Base-by-base conservation (phyloP, 1,284 basidiomycete genomes). In the Apiotrichum mycotoxinovorans region DNA sequence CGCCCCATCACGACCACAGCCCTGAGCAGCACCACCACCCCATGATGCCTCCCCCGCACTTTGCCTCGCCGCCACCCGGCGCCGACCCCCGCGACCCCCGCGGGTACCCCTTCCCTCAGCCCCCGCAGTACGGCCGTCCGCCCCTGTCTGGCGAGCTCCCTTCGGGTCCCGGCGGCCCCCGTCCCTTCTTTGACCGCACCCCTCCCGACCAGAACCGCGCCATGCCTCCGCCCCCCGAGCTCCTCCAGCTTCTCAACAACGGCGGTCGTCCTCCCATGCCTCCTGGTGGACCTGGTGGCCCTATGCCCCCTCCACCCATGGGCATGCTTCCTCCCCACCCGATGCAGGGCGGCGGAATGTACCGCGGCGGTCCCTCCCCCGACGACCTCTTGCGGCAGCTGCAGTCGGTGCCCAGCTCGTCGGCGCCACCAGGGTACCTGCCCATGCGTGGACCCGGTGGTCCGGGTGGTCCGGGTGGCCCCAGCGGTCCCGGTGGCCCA, bases 221-320 rank as follows among this genome's bases (percentile, higher is more conserved):
- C 37, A 40, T 41, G 49, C 37, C 38, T 22, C 52, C 49, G 17
- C 47, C 45, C 25, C 51, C 44, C 27, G 57, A 62, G 48, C 64
- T 67, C 14, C 52, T 71, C 9, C 67, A 67, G 51, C 66, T 71
- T 10, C 60, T 71, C 37, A 60, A 57, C 51, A 63, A 66, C 35
- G 37, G 27, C n/a, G 42, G 56, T 23, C 50, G 47, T 12, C 43
- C 52, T 1, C 51, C 54, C 8, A 51, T 44, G 40, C 35, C 47
- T 44, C 52, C 52, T 4, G 38, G 38, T 23, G 48, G 43, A 27
- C 52, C 52, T 4, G 38, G 38, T 23, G 48, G 43, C 14, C 46
- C 40, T 4, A 56, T 56, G 48, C 57, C 57, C 20, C 57, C 57
- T n/a, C 60, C 61, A 1, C 30, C 30, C n/a, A 58, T 59, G 61